Percentiles rank a stretch among this genome's conserved stretches.
These are phyloP conservation scores for Morella rubra DNA, from an alignment of 306 rosid species.

Conservation along the genomic window DNA sequence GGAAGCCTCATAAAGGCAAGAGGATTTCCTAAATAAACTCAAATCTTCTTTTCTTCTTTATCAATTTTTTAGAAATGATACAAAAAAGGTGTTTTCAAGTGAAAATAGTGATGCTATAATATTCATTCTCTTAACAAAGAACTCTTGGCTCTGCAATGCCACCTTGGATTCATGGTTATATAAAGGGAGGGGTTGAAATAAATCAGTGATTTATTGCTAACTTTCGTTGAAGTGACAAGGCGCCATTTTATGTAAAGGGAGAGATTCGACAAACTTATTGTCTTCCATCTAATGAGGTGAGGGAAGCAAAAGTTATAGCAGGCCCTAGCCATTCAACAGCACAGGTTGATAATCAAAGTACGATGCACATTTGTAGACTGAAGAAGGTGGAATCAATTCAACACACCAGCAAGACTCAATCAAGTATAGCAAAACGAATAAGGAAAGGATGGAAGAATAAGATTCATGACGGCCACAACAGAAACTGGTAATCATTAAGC, in stretches of 20 bases:
- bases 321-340: not conserved
- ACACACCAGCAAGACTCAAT: not conserved
- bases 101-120: not conserved
- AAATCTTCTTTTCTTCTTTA: not conserved
- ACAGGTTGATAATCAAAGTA: not conserved
- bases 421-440: not conserved
- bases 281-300: no score
- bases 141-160: not conserved
- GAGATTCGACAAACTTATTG: no score
- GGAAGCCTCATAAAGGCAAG: constrained; percentile 1
- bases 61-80: not conserved
- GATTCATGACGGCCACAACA: not conserved
- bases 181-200: not conserved
- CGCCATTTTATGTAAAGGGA: no score
- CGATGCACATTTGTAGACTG: not conserved
- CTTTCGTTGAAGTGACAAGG: no score
- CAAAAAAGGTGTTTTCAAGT: not conserved
- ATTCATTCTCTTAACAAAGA: not conserved
- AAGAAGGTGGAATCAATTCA: not conserved
- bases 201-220: no score
- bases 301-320: not conserved
- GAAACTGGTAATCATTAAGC: not conserved
- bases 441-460: not conserved
- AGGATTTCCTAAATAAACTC: not conserved
- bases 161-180: not conserved